Evolutionary conservation across 2,329 filamentous ascomycete species (phyloP).

Genomic region (Claviceps fusiformis): DNA sequence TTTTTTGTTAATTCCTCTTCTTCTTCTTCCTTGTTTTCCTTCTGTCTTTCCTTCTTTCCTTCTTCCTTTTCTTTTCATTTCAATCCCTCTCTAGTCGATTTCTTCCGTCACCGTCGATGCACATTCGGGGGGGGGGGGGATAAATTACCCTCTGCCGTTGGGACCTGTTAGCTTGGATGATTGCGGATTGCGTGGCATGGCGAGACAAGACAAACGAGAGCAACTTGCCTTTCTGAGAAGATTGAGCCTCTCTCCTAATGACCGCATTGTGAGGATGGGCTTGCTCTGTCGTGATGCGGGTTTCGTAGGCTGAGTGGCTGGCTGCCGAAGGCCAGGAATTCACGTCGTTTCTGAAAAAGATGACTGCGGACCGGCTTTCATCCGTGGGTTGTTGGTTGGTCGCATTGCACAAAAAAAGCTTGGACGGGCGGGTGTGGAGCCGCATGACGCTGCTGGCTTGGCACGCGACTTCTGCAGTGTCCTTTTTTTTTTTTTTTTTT

Average conservation of each 20-base stretch:
- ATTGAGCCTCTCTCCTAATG: constrained; percentile 56
- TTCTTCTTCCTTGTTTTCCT: not conserved
- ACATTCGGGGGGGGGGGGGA: constrained; percentile 4
- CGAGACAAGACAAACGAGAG: not conserved
- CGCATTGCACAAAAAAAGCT: not conserved
- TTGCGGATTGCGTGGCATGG: too few species aligned
- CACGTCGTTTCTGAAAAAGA: not conserved
- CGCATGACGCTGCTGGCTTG: not conserved
- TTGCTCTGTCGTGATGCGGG: not conserved
- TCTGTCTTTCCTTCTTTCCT: too few species aligned
- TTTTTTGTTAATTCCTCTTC: too few species aligned
- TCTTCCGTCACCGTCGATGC: not conserved
- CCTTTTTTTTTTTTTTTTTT: not conserved
- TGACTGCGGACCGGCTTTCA: constrained; percentile 12
- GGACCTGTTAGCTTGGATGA: not conserved
- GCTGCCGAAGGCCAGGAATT: not conserved
- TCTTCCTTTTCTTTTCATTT: not conserved
- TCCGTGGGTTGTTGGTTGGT: constrained; percentile 5
- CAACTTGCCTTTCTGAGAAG: constrained; percentile 55
- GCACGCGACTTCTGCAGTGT: not conserved
- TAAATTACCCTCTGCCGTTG: constrained; percentile 27
- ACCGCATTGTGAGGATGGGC: constrained; percentile 19
- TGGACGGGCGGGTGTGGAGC: not conserved
- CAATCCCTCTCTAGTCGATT: not conserved
- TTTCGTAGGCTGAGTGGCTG: not conserved